These are phyloP conservation scores for Cladosporium velox DNA, from an alignment of 2,329 filamentous ascomycete species.

Conservation along the genomic window DNA sequence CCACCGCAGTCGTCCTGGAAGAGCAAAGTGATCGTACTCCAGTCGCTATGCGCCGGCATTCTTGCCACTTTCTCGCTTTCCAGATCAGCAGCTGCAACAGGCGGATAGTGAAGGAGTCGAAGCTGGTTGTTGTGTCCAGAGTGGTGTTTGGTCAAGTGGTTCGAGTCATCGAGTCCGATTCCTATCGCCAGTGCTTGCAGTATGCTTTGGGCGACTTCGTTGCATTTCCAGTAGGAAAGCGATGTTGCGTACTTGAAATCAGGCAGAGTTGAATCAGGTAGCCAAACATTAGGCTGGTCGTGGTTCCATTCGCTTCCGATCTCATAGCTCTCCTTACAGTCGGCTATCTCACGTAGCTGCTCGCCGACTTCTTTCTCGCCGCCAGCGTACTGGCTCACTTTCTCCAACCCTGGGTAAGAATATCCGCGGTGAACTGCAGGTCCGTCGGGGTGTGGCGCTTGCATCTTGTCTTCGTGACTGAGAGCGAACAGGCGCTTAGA, in stretches of 20 bases:
- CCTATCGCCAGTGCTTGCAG: constrained; percentile 40
- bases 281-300: constrained; percentile 51
- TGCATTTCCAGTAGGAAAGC: constrained; percentile 39
- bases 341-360: constrained; percentile 23
- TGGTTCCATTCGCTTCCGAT: constrained; percentile 48
- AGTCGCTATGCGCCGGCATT: constrained; percentile 45
- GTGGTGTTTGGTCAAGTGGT: constrained; percentile 26
- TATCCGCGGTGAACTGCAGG: constrained; percentile 45
- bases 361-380: constrained; percentile 23
- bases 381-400: constrained; percentile 33
- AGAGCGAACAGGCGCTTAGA: constrained; percentile 43
- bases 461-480: constrained; percentile 38
- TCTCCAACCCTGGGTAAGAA: constrained; percentile 41
- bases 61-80: constrained; percentile 37
- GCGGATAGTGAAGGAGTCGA: constrained; percentile 43
- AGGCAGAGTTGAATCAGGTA: constrained; percentile 48
- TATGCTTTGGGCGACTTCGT: constrained; percentile 33
- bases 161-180: constrained; percentile 34
- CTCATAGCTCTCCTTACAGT: constrained; percentile 46
- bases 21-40: constrained; percentile 45
- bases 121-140: constrained; percentile 30
- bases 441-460: constrained; percentile 43
- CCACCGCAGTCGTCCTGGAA: constrained; percentile 47
- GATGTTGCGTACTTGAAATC: constrained; percentile 42
- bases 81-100: constrained; percentile 36